phyloP scores from a whole-genome alignment of 805 yeast genomes.

The Hanseniaspora hatyaiensis region DNA sequence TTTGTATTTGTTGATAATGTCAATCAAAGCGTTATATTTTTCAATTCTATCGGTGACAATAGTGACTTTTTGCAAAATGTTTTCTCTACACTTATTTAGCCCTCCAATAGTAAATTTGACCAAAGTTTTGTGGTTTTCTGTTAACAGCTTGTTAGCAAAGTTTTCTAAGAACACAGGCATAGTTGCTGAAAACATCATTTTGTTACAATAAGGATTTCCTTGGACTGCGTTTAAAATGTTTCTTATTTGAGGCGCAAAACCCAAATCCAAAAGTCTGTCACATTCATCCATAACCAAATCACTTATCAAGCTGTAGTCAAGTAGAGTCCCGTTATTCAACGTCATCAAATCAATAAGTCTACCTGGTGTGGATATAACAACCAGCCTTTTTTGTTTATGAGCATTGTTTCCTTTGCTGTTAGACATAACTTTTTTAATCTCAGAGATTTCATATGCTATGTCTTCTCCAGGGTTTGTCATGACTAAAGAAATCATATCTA shows the following conservation, averaged over 20 bases:
- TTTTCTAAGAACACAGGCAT: slow-evolving; percentile 71
- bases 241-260: slow-evolving; percentile 90
- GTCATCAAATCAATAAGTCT: slow-evolving; percentile 79
- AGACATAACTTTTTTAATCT: slow-evolving; percentile 40
- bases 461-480: slow-evolving; percentile 36
- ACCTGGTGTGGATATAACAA: slow-evolving; percentile 91
- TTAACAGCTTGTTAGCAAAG: slow-evolving; percentile 37
- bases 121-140: slow-evolving; percentile 28
- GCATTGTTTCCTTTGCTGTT: not conserved
- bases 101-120: slow-evolving; percentile 72
- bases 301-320: slow-evolving; percentile 54
- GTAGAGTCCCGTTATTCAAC: slow-evolving; percentile 65
- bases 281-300: slow-evolving; percentile 92
- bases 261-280: slow-evolving; percentile 91
- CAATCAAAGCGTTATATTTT: slow-evolving; percentile 47
- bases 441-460: slow-evolving; percentile 69
- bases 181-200: slow-evolving; percentile 82
- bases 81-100: slow-evolving; percentile 67
- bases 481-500: not conserved
- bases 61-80: slow-evolving; percentile 61
- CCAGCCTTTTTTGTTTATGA: slow-evolving; percentile 43
- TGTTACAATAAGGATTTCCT: slow-evolving; percentile 65
- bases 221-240: slow-evolving; percentile 65
- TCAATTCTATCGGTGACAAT: slow-evolving; percentile 41
- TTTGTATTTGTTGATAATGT: slow-evolving; percentile 27